Base-by-base conservation (phyloP, 179 eudicot genomes). In the Silene noctiflora region DNA sequence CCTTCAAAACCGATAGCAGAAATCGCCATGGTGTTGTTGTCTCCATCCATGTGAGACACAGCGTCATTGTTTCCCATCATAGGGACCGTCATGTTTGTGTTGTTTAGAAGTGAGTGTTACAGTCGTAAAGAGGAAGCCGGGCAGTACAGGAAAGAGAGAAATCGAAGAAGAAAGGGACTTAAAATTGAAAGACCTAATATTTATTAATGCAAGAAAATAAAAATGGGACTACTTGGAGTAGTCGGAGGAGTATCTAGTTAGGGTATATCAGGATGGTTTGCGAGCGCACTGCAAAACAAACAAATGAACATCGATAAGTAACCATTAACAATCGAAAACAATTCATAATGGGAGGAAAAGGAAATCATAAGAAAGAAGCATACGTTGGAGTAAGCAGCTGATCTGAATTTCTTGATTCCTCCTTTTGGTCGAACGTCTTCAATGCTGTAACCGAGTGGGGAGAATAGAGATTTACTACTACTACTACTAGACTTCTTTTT, bases 251-350 rank as follows among this genome's bases (percentile, higher is more conserved):
- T 0, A 4, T 39, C 14, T 22, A 25, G 39, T 4, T 24, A 11
- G 13, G 5, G 42, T 21, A 76, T 74, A 82, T 87, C 88, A 85
- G 83, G 90, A 87, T 76, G 90, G 88, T 10, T 80, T 76, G 77
- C 88, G 80, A 84, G 60, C 42, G 69, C 90, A 85, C 88, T 87
- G 88, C 84, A 81, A 74, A 73, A 39, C 6, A 8, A 29, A 29
- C 14, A 31, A 35, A 60, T 21, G 48, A n/a, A 72, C 14, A 78
- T 21, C 53, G 24, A 1, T n/a, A 64, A 51, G 27, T 11, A 29
- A 29, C 64, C 2, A 6, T 56, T 0, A 48, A 56, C 1, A 14
- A 16, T 63, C 63, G 4, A 55, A 20, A 53, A 59, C 21, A 7
- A 67, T 31, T 7, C 39, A 33, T 33, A 33, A 33, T 4, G 3